Conservation (phyloP, 2,329 filamentous ascomycete genomes). For the Aspergillus japonicus region DNA sequence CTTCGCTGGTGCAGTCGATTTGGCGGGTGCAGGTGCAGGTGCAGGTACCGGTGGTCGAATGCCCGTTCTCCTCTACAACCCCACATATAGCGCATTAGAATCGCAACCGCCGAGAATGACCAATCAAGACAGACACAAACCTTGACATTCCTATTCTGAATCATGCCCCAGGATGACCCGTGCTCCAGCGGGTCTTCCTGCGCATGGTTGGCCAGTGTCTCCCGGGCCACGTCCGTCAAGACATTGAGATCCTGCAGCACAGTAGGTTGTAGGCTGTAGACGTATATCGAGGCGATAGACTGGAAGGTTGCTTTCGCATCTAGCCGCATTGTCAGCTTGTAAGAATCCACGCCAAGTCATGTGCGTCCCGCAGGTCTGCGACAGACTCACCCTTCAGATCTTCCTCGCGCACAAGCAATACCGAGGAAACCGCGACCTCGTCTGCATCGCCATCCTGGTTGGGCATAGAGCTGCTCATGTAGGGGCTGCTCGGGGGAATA, state of each 20-base stretch:
- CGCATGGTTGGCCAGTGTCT: slow-evolving; percentile 57
- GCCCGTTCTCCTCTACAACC: slow-evolving; percentile 48
- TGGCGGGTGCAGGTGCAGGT: slow-evolving; percentile 31
- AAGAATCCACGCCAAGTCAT: not conserved
- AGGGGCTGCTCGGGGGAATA: slow-evolving; percentile 63
- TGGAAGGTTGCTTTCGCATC: slow-evolving; percentile 68
- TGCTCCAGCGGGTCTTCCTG: slow-evolving; percentile 60
- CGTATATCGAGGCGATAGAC: slow-evolving; percentile 73
- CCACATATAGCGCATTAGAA: not conserved
- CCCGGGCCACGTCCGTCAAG: slow-evolving; percentile 67
- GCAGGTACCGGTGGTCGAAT: slow-evolving; percentile 39
- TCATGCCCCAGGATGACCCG: slow-evolving; percentile 67
- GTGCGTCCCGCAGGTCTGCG: not conserved
- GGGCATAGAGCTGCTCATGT: slow-evolving; percentile 66
- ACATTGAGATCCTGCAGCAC: slow-evolving; percentile 70
- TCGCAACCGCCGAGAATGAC: not conserved
- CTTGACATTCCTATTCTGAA: slow-evolving; percentile 69
- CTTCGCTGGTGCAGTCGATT: slow-evolving; percentile 40
- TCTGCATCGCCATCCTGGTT: slow-evolving; percentile 53
- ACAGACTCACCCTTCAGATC: slow-evolving; percentile 61
- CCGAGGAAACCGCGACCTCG: slow-evolving; percentile 54
- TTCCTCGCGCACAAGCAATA: slow-evolving; percentile 71
- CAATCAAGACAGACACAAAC: slow-evolving; percentile 27
- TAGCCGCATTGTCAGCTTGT: slow-evolving; percentile 34
- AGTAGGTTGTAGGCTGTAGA: slow-evolving; percentile 79